phyloP scores from a whole-genome alignment of 345 rosid genomes.

The Limnanthes douglasii region DNA sequence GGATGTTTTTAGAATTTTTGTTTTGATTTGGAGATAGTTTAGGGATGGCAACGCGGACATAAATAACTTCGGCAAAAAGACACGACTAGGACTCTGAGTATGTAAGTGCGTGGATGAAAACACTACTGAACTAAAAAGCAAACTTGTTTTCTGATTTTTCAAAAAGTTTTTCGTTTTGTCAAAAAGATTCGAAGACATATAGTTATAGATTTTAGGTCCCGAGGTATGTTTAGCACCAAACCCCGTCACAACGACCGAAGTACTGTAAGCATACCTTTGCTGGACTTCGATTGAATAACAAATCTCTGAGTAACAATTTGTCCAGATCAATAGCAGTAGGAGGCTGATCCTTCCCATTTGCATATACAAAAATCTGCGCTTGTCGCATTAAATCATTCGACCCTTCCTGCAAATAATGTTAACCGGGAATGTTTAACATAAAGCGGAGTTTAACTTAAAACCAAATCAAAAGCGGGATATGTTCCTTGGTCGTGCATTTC shows the following conservation, averaged over 20 bases:
- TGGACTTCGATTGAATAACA: conserved; percentile 77
- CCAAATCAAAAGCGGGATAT: background rate
- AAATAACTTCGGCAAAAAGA: too few species aligned
- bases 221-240: too few species aligned
- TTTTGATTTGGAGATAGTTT: too few species aligned
- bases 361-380: conserved; percentile 66
- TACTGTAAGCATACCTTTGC: conserved; percentile 31
- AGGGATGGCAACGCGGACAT: too few species aligned
- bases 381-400: conserved; percentile 54
- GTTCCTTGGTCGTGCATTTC: background rate
- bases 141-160: too few species aligned
- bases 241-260: background rate
- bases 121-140: too few species aligned
- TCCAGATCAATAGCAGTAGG: conserved; percentile 89
- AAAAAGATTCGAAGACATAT: too few species aligned
- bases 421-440: conserved; percentile 1
- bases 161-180: too few species aligned
- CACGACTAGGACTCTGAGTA: too few species aligned
- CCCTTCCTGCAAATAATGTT: conserved; percentile 49
- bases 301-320: conserved; percentile 53
- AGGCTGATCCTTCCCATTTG: conserved; percentile 61
- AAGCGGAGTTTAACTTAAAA: background rate
- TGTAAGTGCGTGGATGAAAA: too few species aligned
- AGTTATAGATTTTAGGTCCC: too few species aligned
- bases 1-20: too few species aligned